These are phyloP conservation scores for Glutinoglossum americanum DNA, from an alignment of 495 filamentous ascomycete species.

Conservation along the genomic window DNA sequence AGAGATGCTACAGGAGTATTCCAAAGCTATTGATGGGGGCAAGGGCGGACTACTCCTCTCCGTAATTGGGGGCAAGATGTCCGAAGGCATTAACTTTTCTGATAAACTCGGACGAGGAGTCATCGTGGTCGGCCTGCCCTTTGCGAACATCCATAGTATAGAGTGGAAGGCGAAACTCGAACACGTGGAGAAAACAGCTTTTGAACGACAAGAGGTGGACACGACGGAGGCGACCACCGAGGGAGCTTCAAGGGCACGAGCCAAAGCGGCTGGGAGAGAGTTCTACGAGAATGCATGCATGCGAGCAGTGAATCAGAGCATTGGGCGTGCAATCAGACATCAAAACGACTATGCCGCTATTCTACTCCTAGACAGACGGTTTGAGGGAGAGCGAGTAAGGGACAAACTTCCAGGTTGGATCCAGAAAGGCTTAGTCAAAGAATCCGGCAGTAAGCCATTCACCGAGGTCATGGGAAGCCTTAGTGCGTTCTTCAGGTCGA, in stretches of 20 bases:
- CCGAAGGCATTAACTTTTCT: conserved; percentile 96
- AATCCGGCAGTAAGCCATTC: not conserved
- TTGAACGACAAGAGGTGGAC: conserved; percentile 13
- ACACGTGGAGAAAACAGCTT: conserved; percentile 55
- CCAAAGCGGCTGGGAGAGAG: conserved; percentile 47
- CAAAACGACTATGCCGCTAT: conserved; percentile 77
- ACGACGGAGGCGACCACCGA: not conserved
- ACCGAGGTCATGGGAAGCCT: conserved; percentile 1
- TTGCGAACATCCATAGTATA: conserved; percentile 72
- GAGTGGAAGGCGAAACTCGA: conserved; percentile 85
- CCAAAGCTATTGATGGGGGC: conserved; percentile 36
- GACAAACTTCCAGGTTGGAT: conserved; percentile 84
- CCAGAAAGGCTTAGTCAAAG: conserved; percentile 9
- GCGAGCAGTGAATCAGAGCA: conserved; percentile 90
- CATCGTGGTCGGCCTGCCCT: conserved; percentile 74
- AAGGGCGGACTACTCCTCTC: conserved; percentile 70
- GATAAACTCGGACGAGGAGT: conserved; percentile 78
- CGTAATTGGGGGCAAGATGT: conserved; percentile 87
- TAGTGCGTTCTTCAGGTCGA: conserved; percentile 1
- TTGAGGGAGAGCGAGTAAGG: conserved; percentile 42
- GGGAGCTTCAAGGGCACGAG: not conserved
- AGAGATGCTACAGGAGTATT: conserved; percentile 48
- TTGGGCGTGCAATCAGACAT: conserved; percentile 83
- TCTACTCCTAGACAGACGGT: conserved; percentile 62
- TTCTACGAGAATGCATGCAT: conserved; percentile 95